Evolutionary conservation across 495 filamentous ascomycete genomes (phyloP), one percentile per base, ranked within the genome.

Genomic region (Tuber magnatum): DNA sequence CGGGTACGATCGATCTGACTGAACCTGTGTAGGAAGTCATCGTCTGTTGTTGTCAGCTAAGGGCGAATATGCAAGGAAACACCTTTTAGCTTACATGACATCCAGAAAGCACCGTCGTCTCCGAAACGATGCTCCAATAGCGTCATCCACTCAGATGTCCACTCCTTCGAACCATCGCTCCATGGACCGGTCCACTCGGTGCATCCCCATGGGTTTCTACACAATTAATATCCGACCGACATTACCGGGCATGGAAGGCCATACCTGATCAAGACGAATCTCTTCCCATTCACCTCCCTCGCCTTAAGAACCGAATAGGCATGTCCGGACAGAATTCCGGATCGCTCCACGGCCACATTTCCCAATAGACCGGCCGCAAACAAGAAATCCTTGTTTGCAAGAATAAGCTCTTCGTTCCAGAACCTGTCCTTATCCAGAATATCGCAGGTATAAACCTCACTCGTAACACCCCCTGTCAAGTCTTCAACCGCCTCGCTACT

Each of bases 281-380:
- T 86, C 75, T 92, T 78, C 8, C 91, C 92, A 71, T 92, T 90
- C 61, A 92, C 87, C 80, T 97, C 92, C 24, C 87, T 88, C 1
- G 92, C 92, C 48, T 91, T 88, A 88, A 97, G 92, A 74, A 98
- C 90, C 0, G 93, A 94, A 84, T 97, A 97, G 0, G 94, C 93
- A 80, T 97, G 94, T n/a, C 89, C 86, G 81, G 92, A 90, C 0
- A 89, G 83, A 28, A 97, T 94, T 5, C 94, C 93, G 80, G 91
- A 91, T 42, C 92, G 86, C 68, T 48, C 39, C 24, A 32, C 76
- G 0, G 5, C 69, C 3, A 16, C 51, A 61, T 32, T 61, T 85
- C 87, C 77, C 83, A 68, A 69, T 14, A 79, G 35, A 24, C 61
- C 44, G n/a, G 85, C 82, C 28, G 76, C 92, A 84, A 97, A 98